phyloP scores from a whole-genome alignment of 2,329 filamentous ascomycete genomes.

The Dactylellina haptotyla region DNA sequence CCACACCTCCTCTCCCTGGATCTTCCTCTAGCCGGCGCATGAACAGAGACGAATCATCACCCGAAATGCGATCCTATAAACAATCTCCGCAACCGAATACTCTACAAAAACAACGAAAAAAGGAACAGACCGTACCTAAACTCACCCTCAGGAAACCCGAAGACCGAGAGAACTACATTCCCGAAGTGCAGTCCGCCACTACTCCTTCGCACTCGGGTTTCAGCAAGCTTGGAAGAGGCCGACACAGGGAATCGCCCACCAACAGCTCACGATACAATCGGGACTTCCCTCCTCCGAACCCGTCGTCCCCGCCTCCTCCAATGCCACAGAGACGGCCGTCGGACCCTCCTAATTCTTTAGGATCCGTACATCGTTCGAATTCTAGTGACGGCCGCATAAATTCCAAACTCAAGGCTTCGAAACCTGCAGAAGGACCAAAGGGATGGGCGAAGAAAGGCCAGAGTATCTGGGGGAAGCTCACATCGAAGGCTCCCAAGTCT shows the following conservation, averaged over 20 bases:
- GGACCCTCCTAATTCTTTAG: constrained; percentile 34
- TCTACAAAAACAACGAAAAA: constrained; percentile 38
- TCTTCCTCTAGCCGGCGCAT: constrained; percentile 21
- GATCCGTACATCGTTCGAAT: constrained; percentile 37
- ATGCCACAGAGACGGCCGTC: constrained; percentile 35
- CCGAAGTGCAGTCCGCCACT: constrained; percentile 41
- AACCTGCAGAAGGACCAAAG: constrained; percentile 26
- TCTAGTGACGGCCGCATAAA: constrained; percentile 48
- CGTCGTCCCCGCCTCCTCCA: constrained; percentile 35
- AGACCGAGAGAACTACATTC: constrained; percentile 22
- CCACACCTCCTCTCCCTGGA: constrained; percentile 34
- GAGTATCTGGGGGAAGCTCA: constrained; percentile 48
- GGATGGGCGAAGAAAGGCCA: constrained; percentile 44
- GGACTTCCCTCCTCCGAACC: constrained; percentile 10
- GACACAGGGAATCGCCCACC: constrained; percentile 44
- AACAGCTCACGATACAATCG: constrained; percentile 10
- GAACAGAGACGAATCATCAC: constrained; percentile 14
- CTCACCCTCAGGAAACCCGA: constrained; percentile 43
- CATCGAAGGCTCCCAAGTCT: constrained; percentile 51
- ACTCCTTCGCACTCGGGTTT: constrained; percentile 32
- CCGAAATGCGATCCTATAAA: constrained; percentile 23
- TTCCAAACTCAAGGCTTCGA: constrained; percentile 52
- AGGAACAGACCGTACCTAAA: constrained; percentile 38
- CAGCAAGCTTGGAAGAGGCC: constrained; percentile 45
- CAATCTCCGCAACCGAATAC: constrained; percentile 27